Conservation (phyloP, 139 green algal species). For the Diplosphaera chodatii region DNA sequence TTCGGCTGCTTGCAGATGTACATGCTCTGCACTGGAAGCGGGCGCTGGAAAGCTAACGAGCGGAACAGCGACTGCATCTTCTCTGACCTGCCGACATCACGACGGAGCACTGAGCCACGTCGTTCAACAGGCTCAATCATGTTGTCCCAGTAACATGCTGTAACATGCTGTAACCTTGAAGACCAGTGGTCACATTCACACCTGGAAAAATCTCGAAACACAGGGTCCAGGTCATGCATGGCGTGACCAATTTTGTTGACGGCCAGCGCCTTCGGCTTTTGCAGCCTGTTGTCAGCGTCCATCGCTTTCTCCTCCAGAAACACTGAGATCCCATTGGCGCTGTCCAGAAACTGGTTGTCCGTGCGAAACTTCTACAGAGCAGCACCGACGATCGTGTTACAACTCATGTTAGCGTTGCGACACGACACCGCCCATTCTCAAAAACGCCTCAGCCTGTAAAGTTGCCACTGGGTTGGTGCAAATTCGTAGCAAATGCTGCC, state of each 20-base stretch:
- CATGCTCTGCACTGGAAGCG: conserved; percentile 91
- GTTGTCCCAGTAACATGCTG: no score
- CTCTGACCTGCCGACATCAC: background rate
- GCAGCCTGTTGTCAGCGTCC: conserved; percentile 47
- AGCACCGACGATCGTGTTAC: no score
- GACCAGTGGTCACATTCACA: conserved; percentile 13
- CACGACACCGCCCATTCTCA: no score
- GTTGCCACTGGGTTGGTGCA: no score
- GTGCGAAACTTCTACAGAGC: conserved; percentile 37
- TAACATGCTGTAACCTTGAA: no score
- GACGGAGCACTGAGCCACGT: no score
- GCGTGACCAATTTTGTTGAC: conserved; percentile 95
- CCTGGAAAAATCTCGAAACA: conserved; percentile 74
- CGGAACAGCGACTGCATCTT: conserved; percentile 51
- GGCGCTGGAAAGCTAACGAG: conserved; percentile 64
- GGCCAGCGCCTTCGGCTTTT: conserved; percentile 44
- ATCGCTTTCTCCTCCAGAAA: conserved; percentile 86
- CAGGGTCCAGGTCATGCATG: conserved; percentile 89
- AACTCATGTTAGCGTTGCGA: no score
- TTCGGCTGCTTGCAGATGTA: conserved; percentile 89
- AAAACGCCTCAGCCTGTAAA: no score
- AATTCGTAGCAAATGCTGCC: no score
- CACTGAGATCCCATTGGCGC: conserved; percentile 45
- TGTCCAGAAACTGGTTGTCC: conserved; percentile 74
- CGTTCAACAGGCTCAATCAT: no score